Evolutionary conservation across 148 eudicot genomes (phyloP).

Genomic region (Oxyria digyna): DNA sequence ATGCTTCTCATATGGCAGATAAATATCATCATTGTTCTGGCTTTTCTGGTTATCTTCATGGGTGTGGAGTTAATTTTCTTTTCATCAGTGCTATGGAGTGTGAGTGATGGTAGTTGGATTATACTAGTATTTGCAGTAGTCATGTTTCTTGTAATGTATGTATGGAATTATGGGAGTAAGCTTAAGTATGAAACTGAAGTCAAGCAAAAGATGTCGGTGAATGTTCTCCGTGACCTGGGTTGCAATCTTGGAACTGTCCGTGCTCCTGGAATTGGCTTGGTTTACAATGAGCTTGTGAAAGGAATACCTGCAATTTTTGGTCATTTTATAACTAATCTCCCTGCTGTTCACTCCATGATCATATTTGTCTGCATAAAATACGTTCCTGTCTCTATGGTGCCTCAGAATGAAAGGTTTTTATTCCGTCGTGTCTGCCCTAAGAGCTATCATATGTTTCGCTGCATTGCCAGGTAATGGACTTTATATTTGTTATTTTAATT

Average conservation of each 20-base stretch:
- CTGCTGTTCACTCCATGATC: slow-evolving; percentile 96
- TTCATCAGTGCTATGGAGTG: slow-evolving; percentile 72
- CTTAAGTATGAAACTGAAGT: slow-evolving; percentile 95
- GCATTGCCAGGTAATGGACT: slow-evolving; percentile 68
- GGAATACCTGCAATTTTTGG: slow-evolving; percentile 95
- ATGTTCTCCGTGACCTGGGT: slow-evolving; percentile 74
- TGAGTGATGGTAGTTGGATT: slow-evolving; percentile 97
- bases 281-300: slow-evolving; percentile 88
- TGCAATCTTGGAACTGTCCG: slow-evolving; percentile 84
- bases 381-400: slow-evolving; percentile 85
- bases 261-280: slow-evolving; percentile 97
- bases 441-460: slow-evolving; percentile 91
- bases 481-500: too few relatives aligned
- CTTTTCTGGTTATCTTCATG: slow-evolving; percentile 64
- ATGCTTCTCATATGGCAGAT: slow-evolving; percentile 99
- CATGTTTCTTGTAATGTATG: slow-evolving; percentile 65
- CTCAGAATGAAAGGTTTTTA: slow-evolving; percentile 83
- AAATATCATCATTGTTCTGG: slow-evolving; percentile 56
- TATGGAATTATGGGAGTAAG: slow-evolving; percentile 97
- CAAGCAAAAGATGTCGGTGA: slow-evolving; percentile 77
- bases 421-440: slow-evolving; percentile 91
- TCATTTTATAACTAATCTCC: slow-evolving; percentile 82
- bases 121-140: slow-evolving; percentile 68
- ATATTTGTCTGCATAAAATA: slow-evolving; percentile 91
- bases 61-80: slow-evolving; percentile 81